Percentiles rank a stretch among this genome's conserved stretches.
phyloP scores from a whole-genome alignment of 2,329 filamentous ascomycete genomes.

The Hymenoscyphus linearis region DNA sequence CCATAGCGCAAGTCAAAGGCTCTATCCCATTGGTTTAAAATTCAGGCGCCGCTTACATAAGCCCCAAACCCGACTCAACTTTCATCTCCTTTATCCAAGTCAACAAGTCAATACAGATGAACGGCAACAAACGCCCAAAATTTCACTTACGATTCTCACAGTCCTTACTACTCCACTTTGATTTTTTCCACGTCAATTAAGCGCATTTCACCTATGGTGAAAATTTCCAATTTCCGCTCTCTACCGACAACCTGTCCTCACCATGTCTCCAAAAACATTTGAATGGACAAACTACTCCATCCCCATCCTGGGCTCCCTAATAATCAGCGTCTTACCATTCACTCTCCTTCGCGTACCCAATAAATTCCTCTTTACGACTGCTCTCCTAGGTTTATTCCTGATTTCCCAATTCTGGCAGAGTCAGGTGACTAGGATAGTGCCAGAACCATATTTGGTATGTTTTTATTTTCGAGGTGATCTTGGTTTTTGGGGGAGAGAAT shows the following conservation, averaged over 20 bases:
- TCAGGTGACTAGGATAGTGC: conserved; percentile 26
- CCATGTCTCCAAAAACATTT: background rate
- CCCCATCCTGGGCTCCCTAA: background rate
- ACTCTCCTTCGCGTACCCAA: background rate
- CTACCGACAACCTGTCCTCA: background rate
- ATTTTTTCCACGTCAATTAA: background rate
- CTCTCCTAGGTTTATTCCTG: conserved; percentile 1
- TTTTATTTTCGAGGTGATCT: background rate
- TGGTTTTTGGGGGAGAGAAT: no score
- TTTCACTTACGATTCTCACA: background rate
- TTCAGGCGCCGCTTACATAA: background rate
- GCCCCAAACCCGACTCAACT: background rate
- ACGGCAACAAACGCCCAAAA: background rate
- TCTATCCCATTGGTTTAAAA: background rate
- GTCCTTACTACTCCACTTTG: background rate
- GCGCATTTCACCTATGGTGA: background rate
- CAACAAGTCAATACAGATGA: background rate
- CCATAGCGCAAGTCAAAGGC: background rate
- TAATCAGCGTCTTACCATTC: conserved; percentile 28
- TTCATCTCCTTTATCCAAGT: background rate
- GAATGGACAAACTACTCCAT: conserved; percentile 1
- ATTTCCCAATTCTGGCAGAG: conserved; percentile 22
- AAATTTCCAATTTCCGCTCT: background rate
- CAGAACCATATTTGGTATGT: conserved; percentile 27
- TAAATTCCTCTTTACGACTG: background rate